These are phyloP conservation scores for Termitomyces sp. DNA, from an alignment of 768 basidiomycete species.

Conservation along the genomic window DNA sequence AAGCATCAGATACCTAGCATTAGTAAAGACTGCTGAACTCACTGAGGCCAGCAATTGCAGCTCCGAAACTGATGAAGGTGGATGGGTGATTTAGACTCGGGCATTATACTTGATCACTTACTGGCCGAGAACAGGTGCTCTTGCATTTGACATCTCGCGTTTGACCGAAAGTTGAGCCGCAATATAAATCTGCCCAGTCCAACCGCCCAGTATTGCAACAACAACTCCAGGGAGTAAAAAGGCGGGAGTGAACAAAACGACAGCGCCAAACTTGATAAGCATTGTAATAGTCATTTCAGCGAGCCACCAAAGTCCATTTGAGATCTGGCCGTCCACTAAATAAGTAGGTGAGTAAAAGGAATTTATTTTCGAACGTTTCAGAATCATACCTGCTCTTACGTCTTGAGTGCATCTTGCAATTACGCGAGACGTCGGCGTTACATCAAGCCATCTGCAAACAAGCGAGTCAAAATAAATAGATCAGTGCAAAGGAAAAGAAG, in stretches of 20 bases:
- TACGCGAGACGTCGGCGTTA: slow-evolving; percentile 45
- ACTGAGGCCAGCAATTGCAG: slow-evolving; percentile 55
- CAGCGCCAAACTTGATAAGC: slow-evolving; percentile 36
- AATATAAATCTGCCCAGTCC: slow-evolving; percentile 38
- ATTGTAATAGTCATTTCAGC: slow-evolving; percentile 25
- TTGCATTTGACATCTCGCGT: slow-evolving; percentile 41
- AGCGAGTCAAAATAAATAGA: background rate
- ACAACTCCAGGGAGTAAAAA: slow-evolving; percentile 41
- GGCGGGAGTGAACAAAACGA: slow-evolving; percentile 38
- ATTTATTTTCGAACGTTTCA: slow-evolving; percentile 17
- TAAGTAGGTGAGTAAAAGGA: background rate
- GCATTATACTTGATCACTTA: slow-evolving; percentile 28
- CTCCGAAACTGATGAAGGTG: slow-evolving; percentile 32
- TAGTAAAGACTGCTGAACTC: slow-evolving; percentile 9
- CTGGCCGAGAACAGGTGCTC: slow-evolving; percentile 27
- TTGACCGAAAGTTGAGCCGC: slow-evolving; percentile 42
- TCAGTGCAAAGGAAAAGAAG: background rate
- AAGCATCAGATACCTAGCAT: background rate
- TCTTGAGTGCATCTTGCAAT: slow-evolving; percentile 65
- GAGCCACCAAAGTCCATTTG: slow-evolving; percentile 22
- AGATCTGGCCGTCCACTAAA: slow-evolving; percentile 46
- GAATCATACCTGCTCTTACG: slow-evolving; percentile 34
- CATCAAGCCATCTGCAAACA: slow-evolving; percentile 38
- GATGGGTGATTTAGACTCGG: slow-evolving; percentile 3
- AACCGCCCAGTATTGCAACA: slow-evolving; percentile 36